Evolutionary conservation across 345 rosid species (phyloP).

Genomic region (Geranium brycei): DNA sequence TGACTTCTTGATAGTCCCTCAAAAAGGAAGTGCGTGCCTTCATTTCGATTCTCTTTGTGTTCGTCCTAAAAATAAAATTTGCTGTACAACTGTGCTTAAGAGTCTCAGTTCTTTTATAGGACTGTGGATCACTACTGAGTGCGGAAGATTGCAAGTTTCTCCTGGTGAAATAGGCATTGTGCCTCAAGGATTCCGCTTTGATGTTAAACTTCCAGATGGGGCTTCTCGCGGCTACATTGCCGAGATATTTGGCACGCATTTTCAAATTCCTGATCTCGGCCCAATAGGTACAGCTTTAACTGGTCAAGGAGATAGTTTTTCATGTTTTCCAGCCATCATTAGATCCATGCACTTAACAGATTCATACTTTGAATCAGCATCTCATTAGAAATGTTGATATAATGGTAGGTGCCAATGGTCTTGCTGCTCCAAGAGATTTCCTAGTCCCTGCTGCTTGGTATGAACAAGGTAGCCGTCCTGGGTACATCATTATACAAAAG

Average conservation of each 20-base stretch:
- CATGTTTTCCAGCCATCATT: background rate
- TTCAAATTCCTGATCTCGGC: slow-evolving; percentile 97
- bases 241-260: slow-evolving; percentile 83
- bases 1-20: slow-evolving; percentile 87
- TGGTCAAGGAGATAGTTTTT: background rate
- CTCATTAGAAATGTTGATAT: slow-evolving; percentile 1
- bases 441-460: slow-evolving; percentile 80
- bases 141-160: slow-evolving; percentile 68
- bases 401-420: slow-evolving; percentile 81
- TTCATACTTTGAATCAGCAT: slow-evolving; percentile 1
- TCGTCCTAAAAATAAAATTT: background rate
- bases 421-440: slow-evolving; percentile 86
- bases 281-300: slow-evolving; percentile 56
- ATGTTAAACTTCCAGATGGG: slow-evolving; percentile 66
- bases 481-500: slow-evolving; percentile 65
- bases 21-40: slow-evolving; percentile 64
- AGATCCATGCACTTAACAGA: background rate
- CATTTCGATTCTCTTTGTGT: background rate
- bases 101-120: slow-evolving; percentile 27
- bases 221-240: slow-evolving; percentile 85
- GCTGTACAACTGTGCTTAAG: background rate
- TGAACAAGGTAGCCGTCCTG: slow-evolving; percentile 53
- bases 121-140: slow-evolving; percentile 84
- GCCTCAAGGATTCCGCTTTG: slow-evolving; percentile 87
- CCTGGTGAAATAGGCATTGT: slow-evolving; percentile 80